These are phyloP conservation scores for Cinnamomum micranthum DNA, from an alignment of 164 flowering plant species.

Conservation along the genomic window DNA sequence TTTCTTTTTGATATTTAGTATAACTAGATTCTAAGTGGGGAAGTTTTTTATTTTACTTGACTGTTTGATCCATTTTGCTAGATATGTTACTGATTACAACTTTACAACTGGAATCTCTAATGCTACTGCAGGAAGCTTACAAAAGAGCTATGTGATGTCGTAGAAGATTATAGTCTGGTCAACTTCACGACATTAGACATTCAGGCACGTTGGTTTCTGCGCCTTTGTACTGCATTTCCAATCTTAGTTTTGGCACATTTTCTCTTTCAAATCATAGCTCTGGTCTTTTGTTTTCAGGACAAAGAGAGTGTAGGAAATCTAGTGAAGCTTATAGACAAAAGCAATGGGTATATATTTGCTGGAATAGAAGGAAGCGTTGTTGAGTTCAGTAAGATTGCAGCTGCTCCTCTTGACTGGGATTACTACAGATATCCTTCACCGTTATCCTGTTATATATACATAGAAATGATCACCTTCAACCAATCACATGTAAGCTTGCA, in stretches of 20 bases:
- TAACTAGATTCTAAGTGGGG: too few species aligned
- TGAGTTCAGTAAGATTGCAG: conserved; percentile 92
- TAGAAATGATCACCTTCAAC: neutral
- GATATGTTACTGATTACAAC: too few species aligned
- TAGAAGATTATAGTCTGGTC: conserved; percentile 71
- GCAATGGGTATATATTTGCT: conserved; percentile 84
- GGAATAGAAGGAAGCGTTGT: conserved; percentile 79
- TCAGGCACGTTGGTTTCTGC: conserved; percentile 43
- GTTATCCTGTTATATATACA: neutral
- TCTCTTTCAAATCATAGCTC: neutral
- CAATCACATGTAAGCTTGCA: too few species aligned
- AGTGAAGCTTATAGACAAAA: conserved; percentile 82
- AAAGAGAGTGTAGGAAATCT: conserved; percentile 89
- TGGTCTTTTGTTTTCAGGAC: conserved; percentile 46
- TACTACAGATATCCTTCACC: conserved; percentile 90
- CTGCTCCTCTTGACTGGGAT: conserved; percentile 80
- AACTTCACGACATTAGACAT: conserved; percentile 84
- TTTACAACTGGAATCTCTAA: neutral
- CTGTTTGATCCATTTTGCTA: too few species aligned
- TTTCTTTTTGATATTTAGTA: too few species aligned
- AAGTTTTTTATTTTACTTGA: too few species aligned
- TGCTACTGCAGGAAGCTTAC: conserved; percentile 68
- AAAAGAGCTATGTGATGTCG: conserved; percentile 76
- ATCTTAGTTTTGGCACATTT: neutral
- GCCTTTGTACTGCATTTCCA: neutral